phyloP scores from a whole-genome alignment of 805 yeast species.

The Tetrapisispora pingtungensis region DNA sequence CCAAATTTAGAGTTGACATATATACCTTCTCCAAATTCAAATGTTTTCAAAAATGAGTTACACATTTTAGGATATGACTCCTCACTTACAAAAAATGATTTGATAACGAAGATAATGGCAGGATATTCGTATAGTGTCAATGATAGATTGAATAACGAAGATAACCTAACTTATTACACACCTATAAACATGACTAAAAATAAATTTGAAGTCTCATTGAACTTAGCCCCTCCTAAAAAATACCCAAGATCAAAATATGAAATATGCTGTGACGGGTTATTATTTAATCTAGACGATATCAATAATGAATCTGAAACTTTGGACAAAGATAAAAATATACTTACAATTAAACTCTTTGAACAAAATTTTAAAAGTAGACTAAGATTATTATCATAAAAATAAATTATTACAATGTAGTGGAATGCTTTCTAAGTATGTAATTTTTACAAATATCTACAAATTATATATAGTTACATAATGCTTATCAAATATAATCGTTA shows the following conservation, averaged over 20 bases:
- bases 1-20: conserved; percentile 24
- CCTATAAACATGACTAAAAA: conserved; percentile 5
- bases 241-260: conserved; percentile 12
- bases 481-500: too few relatives aligned
- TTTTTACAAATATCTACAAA: background rate
- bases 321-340: background rate
- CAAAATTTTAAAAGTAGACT: background rate
- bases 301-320: background rate
- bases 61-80: conserved; percentile 20
- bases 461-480: background rate
- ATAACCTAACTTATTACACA: conserved; percentile 8
- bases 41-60: conserved; percentile 14
- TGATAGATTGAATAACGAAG: conserved; percentile 9
- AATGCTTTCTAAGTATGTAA: background rate
- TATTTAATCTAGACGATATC: conserved; percentile 16
- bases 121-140: conserved; percentile 17
- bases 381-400: background rate
- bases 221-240: background rate
- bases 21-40: conserved; percentile 24
- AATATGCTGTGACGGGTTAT: conserved; percentile 25
- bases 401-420: too few relatives aligned
- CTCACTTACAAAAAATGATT: conserved; percentile 4
- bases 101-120: conserved; percentile 16
- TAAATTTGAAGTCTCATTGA: conserved; percentile 12
- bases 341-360: background rate